Evolutionary conservation across 2,329 filamentous ascomycete species (phyloP), one percentile per base, ranked within the genome.

Genomic region (Dryadomyces quercus-mongolicae): DNA sequence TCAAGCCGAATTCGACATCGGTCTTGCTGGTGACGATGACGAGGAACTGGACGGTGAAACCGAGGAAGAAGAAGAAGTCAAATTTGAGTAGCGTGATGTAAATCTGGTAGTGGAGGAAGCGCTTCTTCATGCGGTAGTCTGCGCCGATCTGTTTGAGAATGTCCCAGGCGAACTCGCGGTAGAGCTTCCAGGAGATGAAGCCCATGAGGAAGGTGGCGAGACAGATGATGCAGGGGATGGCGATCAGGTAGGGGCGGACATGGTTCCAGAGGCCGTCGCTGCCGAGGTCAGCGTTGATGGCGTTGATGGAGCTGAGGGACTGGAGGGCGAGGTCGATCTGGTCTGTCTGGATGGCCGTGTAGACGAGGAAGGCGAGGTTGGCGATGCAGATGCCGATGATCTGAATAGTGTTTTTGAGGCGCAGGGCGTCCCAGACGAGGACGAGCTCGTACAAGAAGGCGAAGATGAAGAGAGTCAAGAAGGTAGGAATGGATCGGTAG

Each of bases 1-100:
- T 98, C 52, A 97, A 76, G 54, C 80, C 86, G 62, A 93, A 88
- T 68, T 98, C 93, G 62, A 82, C 74, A 58, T 85, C 79, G 49
- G 78, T 77, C 59, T 79, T 74, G 57, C 74, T 78, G 47, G 81
- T 84, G 56, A 98, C 90, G 56, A 97, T 86, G 62, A 98, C 92
- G 53, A 97, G 80, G 69, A 98, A 98, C 66, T 98, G 93, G 49
- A 98, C 88, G 7, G 93, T 97, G 69, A 98, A 98, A 54, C 92
- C 93, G 51, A 98, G 82, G 77, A 98, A 98, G 76, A 98, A 97
- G 82, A 98, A 98, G 71, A 98, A 97, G 72, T 98, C 93, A 68
- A 98, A 98, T 71, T 98, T 98, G 60, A 98, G 79, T 12, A 98
- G 80, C 42, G 93, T 89, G 64, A 98, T 96, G 70, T 96, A 98